phyloP scores from a whole-genome alignment of 2,329 filamentous ascomycete species.

The Cyclaneusma minus region DNA sequence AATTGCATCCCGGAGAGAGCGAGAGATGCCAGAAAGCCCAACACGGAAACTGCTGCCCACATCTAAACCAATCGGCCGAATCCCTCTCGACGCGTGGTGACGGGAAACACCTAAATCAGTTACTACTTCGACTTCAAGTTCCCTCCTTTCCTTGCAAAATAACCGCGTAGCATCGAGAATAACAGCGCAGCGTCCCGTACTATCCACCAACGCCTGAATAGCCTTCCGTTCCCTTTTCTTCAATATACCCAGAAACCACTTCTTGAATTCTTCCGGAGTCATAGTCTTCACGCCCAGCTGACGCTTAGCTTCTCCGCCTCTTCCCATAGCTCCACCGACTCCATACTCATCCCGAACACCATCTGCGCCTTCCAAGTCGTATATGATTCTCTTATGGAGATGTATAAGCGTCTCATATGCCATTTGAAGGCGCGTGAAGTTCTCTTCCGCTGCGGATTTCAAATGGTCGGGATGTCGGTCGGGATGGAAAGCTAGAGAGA shows the following conservation, averaged over 20 bases:
- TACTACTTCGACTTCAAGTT: too few species aligned
- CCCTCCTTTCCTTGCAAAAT: slow-evolving; percentile 1
- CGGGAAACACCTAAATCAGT: too few species aligned
- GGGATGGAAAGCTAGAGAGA: slow-evolving; percentile 27
- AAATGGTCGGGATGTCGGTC: slow-evolving; percentile 25
- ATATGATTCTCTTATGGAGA: slow-evolving; percentile 23
- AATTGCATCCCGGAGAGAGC: too few species aligned
- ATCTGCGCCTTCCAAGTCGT: slow-evolving; percentile 24
- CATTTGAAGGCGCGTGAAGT: slow-evolving; percentile 23
- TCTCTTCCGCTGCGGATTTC: slow-evolving; percentile 19
- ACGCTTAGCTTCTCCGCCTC: slow-evolving; percentile 14
- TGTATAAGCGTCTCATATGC: slow-evolving; percentile 26
- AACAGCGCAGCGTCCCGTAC: slow-evolving; percentile 20
- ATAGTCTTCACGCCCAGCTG: slow-evolving; percentile 12
- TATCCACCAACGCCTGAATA: slow-evolving; percentile 21
- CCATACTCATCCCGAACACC: slow-evolving; percentile 24
- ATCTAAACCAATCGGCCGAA: too few species aligned
- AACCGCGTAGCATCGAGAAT: slow-evolving; percentile 18
- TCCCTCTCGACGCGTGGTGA: too few species aligned
- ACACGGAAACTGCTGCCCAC: too few species aligned
- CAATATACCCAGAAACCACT: slow-evolving; percentile 17
- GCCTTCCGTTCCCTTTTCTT: slow-evolving; percentile 21
- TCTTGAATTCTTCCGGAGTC: slow-evolving; percentile 5
- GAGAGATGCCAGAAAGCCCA: too few species aligned
- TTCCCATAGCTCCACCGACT: slow-evolving; percentile 17